Base-by-base conservation (phyloP, 441 rosid species). In the Euphorbia schlechtendalii region DNA sequence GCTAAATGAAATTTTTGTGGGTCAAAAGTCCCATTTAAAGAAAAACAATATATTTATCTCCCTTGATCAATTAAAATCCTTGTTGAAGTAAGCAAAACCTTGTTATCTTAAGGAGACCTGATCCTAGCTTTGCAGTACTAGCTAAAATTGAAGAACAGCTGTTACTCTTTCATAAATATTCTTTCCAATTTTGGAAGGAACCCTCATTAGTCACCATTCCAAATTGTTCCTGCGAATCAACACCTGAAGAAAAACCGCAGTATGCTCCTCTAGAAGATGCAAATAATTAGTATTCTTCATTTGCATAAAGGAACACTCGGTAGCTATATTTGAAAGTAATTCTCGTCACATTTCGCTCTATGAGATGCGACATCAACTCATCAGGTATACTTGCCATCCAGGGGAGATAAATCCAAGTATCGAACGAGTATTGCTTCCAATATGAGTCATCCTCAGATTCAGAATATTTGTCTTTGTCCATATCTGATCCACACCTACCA, bases 401-500 rank as follows among this genome's bases (percentile, higher is more conserved):
- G 90, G 43, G 88, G 84, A 54, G 88, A 86, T 7, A 77, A 82
- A 62, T 80, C 85, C 28, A 80, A n/a, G n/a, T n/a, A n/a, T n/a
- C n/a, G n/a, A n/a, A 76, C 0, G 87, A 80, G 70, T 74, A 77
- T 12, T 69, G 74, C 57, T 72, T 71, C 25, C 80, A 74, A 70
- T 71, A 75, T 32, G 65, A 75, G 51, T 78, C 85, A 59, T 89
- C 93, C 57, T 86, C 94, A 0, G 88, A 85, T 71, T 84, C 85
- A 34, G 90, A 77, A 17, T 80, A 56, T 70, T n/a, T n/a, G n/a
- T n/a, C n/a, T n/a, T n/a, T n/a, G 61, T 86, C 89, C 85, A 84
- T 85, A 64, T 92, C 97, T 49, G 98, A 88, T 68, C 72, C 87
- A 2, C 84, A 80, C 18, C 77, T 76, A 66, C 77, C 73, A 59